A percentile compares a stretch with the other conserved stretches of the same genome.
Conservation (phyloP, 2,329 filamentous ascomycete species). For the Fonsecaea erecta region DNA sequence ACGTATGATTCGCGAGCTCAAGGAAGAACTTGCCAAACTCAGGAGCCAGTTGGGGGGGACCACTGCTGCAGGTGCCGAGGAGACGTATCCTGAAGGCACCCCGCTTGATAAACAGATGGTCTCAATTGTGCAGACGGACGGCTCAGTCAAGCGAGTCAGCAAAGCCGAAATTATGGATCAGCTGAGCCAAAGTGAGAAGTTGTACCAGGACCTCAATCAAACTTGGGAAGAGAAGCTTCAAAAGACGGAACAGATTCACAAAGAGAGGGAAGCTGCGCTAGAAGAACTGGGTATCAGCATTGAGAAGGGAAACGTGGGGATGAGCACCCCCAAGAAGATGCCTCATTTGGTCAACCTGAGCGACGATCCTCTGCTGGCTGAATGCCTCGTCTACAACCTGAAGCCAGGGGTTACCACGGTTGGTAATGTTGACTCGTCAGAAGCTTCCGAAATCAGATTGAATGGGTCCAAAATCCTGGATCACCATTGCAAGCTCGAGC, state of each 20-base stretch:
- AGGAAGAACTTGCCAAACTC: constrained; percentile 86
- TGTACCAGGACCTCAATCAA: constrained; percentile 93
- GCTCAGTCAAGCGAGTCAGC: constrained; percentile 88
- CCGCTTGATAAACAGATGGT: constrained; percentile 96
- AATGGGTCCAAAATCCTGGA: constrained; percentile 92
- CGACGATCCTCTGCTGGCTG: constrained; percentile 88
- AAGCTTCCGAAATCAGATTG: constrained; percentile 83
- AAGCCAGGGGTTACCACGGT: constrained; percentile 95
- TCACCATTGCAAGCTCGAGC: constrained; percentile 93
- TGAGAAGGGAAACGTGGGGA: constrained; percentile 93
- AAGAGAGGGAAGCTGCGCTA: constrained; percentile 89
- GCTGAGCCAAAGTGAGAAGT: constrained; percentile 92
- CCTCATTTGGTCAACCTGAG: constrained; percentile 97
- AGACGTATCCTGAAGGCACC: constrained; percentile 89
- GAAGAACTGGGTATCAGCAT: constrained; percentile 99
- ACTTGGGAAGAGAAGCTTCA: constrained; percentile 97
- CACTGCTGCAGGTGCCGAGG: constrained; percentile 60
- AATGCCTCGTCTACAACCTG: constrained; percentile 96
- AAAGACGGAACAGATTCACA: constrained; percentile 97
- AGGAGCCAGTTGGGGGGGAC: constrained; percentile 77
- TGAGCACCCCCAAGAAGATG: constrained; percentile 98
- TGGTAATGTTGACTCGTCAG: constrained; percentile 86
- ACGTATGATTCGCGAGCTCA: constrained; percentile 96
- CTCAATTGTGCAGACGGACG: constrained; percentile 85
- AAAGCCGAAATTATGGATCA: constrained; percentile 99